Percentiles rank a stretch among this genome's conserved stretches.
Conservation (phyloP, 495 filamentous ascomycete genomes). For the Rostrohypoxylon terebratum region DNA sequence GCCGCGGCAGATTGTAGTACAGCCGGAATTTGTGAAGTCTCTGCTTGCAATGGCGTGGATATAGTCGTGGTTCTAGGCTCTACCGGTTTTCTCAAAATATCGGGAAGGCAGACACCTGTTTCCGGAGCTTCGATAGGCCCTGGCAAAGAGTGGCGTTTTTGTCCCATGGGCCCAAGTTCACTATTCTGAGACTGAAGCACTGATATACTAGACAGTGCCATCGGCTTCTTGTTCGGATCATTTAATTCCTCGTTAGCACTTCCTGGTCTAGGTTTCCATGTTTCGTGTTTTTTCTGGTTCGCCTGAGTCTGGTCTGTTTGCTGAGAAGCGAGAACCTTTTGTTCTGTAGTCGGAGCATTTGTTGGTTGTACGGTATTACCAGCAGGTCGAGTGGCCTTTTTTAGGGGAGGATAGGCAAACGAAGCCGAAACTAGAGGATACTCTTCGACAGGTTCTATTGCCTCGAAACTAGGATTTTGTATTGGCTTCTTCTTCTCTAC, state of each 20-base stretch:
- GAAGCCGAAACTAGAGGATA: constrained; percentile 48
- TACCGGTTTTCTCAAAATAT: constrained; percentile 30
- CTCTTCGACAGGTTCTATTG: constrained; percentile 34
- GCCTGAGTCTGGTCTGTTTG: constrained; percentile 16
- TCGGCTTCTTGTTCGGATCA: constrained; percentile 27
- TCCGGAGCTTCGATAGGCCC: constrained; percentile 12
- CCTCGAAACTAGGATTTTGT: constrained; percentile 15
- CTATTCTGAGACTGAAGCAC: constrained; percentile 45
- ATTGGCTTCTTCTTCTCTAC: constrained; percentile 39
- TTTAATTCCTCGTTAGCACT: constrained; percentile 21
- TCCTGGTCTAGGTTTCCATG: constrained; percentile 49
- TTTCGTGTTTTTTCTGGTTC: constrained; percentile 47
- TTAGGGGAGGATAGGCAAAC: constrained; percentile 45
- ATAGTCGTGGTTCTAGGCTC: constrained; percentile 14
- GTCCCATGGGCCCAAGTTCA: constrained; percentile 36
- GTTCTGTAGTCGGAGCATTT: constrained; percentile 8
- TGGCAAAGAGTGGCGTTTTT: constrained; percentile 38
- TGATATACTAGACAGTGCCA: constrained; percentile 33
- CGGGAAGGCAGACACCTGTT: constrained; percentile 9
- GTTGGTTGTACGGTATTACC: constrained; percentile 8
- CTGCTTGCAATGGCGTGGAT: constrained; percentile 11
- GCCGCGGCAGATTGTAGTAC: constrained; percentile 32
- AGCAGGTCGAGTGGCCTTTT: constrained; percentile 2
- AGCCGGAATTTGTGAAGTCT: constrained; percentile 25
- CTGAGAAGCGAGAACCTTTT: constrained; percentile 39